Conservation (phyloP, 192 early-diverging fungal species). For the Kickxella alabastrina region DNA sequence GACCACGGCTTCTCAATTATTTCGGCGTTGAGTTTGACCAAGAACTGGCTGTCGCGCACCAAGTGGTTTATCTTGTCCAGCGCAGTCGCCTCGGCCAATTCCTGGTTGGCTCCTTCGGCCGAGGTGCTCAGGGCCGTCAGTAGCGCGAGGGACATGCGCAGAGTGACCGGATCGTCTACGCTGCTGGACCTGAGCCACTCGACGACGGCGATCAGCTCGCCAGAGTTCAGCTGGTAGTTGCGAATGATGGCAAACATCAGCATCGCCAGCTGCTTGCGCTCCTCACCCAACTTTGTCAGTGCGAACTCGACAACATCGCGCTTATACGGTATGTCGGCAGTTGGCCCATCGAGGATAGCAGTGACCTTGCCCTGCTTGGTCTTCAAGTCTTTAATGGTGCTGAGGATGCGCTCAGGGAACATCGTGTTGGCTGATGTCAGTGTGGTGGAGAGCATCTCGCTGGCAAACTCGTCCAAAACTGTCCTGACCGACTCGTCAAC, state of each 20-base stretch:
- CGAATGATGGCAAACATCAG: constrained; percentile 39
- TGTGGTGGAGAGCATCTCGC: constrained; percentile 35
- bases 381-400: constrained; percentile 50
- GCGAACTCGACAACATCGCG: constrained; percentile 43
- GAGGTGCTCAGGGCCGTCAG: constrained; percentile 34
- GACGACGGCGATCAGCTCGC: constrained; percentile 31
- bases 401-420: constrained; percentile 55
- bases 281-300: constrained; percentile 32
- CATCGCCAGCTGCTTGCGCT: constrained; percentile 48
- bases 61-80: constrained; percentile 42
- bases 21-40: constrained; percentile 37
- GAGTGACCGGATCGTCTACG: constrained; percentile 36
- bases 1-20: constrained; percentile 42
- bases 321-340: constrained; percentile 49
- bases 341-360: constrained; percentile 49
- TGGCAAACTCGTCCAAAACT: constrained; percentile 33
- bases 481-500: constrained; percentile 46
- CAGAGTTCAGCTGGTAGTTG: constrained; percentile 39
- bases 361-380: constrained; percentile 48
- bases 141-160: constrained; percentile 30
- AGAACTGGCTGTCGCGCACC: constrained; percentile 36
- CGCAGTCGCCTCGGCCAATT: constrained; percentile 30
- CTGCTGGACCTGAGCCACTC: constrained; percentile 39
- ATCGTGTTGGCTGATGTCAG: constrained; percentile 23
- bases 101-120: constrained; percentile 18